Percentiles rank a stretch among this genome's conserved stretches.
Evolutionary conservation across 805 yeast genomes (phyloP).

Genomic region (Zygosaccharomyces siamensis): DNA sequence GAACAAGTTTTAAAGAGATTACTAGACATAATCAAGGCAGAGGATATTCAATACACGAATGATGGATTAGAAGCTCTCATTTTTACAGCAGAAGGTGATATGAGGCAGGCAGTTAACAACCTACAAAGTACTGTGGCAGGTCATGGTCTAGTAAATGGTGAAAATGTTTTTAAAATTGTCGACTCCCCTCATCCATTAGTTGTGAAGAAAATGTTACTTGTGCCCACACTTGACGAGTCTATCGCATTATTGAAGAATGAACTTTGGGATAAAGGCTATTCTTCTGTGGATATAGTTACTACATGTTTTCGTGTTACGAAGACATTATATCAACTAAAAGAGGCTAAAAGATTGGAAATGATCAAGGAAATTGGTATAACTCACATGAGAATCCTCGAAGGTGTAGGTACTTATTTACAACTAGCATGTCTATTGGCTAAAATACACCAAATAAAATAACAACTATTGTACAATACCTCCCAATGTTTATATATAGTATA

Average conservation of each 20-base stretch:
- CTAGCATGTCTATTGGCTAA: constrained; percentile 76
- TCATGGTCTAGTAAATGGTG: constrained; percentile 83
- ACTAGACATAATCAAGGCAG: constrained; percentile 62
- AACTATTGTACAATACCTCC: background rate
- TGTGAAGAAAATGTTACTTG: constrained; percentile 63
- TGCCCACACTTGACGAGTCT: constrained; percentile 58
- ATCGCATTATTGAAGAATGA: constrained; percentile 52
- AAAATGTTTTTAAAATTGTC: constrained; percentile 90
- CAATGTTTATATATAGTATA: background rate
- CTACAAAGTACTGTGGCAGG: constrained; percentile 93
- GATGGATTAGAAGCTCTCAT: constrained; percentile 91
- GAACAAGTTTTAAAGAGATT: constrained; percentile 78
- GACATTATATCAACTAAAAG: constrained; percentile 62
- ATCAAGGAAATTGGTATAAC: constrained; percentile 84
- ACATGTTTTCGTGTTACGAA: constrained; percentile 87
- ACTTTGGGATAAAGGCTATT: constrained; percentile 86
- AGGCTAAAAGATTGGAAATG: constrained; percentile 64
- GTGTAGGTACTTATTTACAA: constrained; percentile 84
- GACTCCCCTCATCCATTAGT: constrained; percentile 94
- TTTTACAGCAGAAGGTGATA: constrained; percentile 96
- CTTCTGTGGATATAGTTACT: constrained; percentile 87
- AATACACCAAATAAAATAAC: constrained; percentile 26
- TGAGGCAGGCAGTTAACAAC: constrained; percentile 97
- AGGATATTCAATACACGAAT: constrained; percentile 70
- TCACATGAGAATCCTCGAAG: constrained; percentile 90